Conservation (phyloP, 306 rosid species). For the Dicorynia guianensis region DNA sequence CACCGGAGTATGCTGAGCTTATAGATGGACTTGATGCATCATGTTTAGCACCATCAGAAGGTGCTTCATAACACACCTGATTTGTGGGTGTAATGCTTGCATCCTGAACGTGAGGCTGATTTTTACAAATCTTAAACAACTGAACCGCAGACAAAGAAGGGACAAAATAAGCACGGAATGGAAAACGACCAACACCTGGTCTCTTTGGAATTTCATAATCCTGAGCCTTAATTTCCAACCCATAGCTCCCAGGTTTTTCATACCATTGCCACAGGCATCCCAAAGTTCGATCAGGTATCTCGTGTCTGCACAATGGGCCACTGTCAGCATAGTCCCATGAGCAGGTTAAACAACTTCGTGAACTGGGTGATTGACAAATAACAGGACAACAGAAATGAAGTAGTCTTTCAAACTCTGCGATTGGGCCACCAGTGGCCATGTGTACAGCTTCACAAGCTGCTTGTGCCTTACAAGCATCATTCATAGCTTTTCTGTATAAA, state of each 20-base stretch:
- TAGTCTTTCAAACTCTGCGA: constrained; percentile 78
- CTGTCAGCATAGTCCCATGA: constrained; percentile 45
- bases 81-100: constrained; percentile 36
- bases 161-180: constrained; percentile 79
- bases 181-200: constrained; percentile 49
- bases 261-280: constrained; percentile 87
- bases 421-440: constrained; percentile 62
- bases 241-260: constrained; percentile 83
- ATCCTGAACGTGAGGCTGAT: constrained; percentile 40
- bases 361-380: constrained; percentile 50
- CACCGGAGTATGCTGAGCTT: constrained; percentile 45
- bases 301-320: constrained; percentile 61
- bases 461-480: constrained; percentile 56
- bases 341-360: constrained; percentile 48
- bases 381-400: constrained; percentile 72
- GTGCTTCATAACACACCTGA: constrained; percentile 37
- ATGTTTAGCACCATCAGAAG: constrained; percentile 40
- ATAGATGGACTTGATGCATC: constrained; percentile 42
- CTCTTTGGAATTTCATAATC: constrained; percentile 54
- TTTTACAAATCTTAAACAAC: constrained; percentile 58
- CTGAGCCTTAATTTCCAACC: constrained; percentile 74
- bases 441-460: constrained; percentile 68
- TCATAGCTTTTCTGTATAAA: constrained; percentile 59
- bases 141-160: constrained; percentile 90
- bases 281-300: constrained; percentile 62